A percentile compares a stretch with the other conserved stretches of the same genome.
Conservation (phyloP, 371 early-diverging fungal genomes). For the Mucor lusitanicus region DNA sequence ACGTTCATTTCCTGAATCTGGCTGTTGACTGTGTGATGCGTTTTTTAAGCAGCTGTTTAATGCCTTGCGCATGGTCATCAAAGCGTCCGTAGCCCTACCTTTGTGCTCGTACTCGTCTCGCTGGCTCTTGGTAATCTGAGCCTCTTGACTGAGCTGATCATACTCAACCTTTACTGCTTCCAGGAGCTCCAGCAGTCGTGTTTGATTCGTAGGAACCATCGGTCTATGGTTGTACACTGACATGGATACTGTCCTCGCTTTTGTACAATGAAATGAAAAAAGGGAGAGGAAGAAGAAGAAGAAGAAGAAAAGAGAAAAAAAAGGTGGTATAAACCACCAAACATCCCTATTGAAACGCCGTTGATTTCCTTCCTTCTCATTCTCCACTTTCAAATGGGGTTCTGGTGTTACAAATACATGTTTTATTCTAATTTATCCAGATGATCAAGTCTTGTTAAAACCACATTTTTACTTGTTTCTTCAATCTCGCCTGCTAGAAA, state of each 20-base stretch:
- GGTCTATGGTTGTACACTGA: conserved; percentile 80
- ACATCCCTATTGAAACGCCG: not conserved
- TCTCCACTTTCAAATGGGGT: not conserved
- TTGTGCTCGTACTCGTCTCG: conserved; percentile 83
- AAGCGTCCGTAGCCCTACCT: not conserved
- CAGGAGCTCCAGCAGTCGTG: conserved; percentile 77
- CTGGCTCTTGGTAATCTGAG: conserved; percentile 69
- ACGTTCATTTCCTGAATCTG: conserved; percentile 81
- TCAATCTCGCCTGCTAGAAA: conserved; percentile 98
- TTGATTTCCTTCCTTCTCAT: not conserved
- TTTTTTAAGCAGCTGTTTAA: not conserved
- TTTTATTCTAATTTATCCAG: conserved; percentile 74
- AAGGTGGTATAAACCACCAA: not conserved
- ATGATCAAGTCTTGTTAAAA: conserved; percentile 74
- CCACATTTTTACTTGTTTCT: conserved; percentile 87
- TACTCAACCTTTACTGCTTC: conserved; percentile 85
- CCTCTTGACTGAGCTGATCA: conserved; percentile 80
- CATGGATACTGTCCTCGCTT: conserved; percentile 16
- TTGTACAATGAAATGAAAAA: conserved; percentile 7
- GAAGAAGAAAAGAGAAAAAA: conserved; percentile 5
- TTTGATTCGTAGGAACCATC: conserved; percentile 69
- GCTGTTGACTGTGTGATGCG: conserved; percentile 47
- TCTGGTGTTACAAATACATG: not conserved
- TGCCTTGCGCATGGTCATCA: not conserved
- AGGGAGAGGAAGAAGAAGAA: not conserved